Conservation (phyloP, 1,139 yeast genomes). For the Kurtzmaniella quercitrusa region DNA sequence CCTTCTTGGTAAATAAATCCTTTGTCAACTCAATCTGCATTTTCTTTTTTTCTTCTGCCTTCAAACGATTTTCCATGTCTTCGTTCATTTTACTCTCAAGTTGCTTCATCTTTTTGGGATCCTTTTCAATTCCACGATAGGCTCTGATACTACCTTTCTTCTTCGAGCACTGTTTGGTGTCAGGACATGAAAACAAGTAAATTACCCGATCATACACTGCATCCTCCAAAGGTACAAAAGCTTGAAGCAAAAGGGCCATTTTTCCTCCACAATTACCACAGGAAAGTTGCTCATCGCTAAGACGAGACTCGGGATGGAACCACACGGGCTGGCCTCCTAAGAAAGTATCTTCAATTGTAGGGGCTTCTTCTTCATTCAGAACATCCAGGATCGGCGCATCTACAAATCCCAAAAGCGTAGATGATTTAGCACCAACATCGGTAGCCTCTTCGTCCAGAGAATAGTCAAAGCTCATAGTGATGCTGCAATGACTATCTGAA, state of each 20-base stretch:
- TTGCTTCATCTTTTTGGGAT: slow-evolving; percentile 42
- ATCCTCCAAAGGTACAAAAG: slow-evolving; percentile 71
- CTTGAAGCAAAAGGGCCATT: slow-evolving; percentile 71
- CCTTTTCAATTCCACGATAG: slow-evolving; percentile 68
- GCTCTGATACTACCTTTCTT: slow-evolving; percentile 69
- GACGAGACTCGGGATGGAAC: slow-evolving; percentile 53
- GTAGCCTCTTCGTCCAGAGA: slow-evolving; percentile 42
- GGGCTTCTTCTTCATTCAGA: slow-evolving; percentile 32
- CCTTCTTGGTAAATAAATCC: slow-evolving; percentile 30
- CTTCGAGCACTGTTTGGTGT: slow-evolving; percentile 54
- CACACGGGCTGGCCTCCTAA: slow-evolving; percentile 73
- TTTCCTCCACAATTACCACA: slow-evolving; percentile 64
- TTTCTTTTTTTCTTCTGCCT: slow-evolving; percentile 37
- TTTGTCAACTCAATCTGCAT: slow-evolving; percentile 42
- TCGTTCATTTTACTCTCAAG: slow-evolving; percentile 34
- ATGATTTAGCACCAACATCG: slow-evolving; percentile 20
- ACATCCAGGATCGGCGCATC: slow-evolving; percentile 43
- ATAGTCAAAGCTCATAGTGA: slow-evolving; percentile 13
- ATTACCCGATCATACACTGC: slow-evolving; percentile 76
- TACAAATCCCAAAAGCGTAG: slow-evolving; percentile 58
- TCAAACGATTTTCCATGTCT: slow-evolving; percentile 39
- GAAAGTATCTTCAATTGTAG: slow-evolving; percentile 69
- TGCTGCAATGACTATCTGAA: neutral
- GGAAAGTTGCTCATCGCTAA: slow-evolving; percentile 44
- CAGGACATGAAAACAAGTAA: slow-evolving; percentile 73